Evolutionary conservation across 2,329 filamentous ascomycete genomes (phyloP).

Genomic region (Fusarium sp.): DNA sequence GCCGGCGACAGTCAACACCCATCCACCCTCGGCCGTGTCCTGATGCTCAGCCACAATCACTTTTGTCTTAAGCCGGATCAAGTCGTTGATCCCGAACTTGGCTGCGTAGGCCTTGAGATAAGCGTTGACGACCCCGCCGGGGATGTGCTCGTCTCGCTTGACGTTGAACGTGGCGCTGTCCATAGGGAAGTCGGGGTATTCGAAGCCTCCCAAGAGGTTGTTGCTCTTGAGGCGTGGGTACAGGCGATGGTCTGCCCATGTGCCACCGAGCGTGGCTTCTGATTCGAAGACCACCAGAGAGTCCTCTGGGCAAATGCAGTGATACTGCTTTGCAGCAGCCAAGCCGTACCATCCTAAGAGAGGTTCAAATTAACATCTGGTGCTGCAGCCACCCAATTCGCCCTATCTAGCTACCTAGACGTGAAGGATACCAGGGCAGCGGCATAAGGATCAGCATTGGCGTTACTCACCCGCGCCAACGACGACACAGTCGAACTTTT

Average conservation of each 20-base stretch:
- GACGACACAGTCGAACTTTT: not conserved
- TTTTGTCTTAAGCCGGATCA: constrained; percentile 61
- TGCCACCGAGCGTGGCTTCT: constrained; percentile 65
- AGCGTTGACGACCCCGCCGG: constrained; percentile 49
- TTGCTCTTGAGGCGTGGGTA: constrained; percentile 73
- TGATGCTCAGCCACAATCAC: constrained; percentile 58
- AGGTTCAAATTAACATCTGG: not conserved
- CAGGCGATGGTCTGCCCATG: constrained; percentile 70
- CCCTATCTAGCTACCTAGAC: not conserved
- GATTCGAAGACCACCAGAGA: constrained; percentile 63
- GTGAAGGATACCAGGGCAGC: not conserved
- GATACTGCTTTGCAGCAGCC: constrained; percentile 63
- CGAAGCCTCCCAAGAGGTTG: constrained; percentile 56
- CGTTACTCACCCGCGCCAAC: constrained; percentile 1
- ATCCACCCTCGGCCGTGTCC: constrained; percentile 11
- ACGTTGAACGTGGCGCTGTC: constrained; percentile 56
- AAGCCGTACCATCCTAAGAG: constrained; percentile 62
- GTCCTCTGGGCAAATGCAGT: constrained; percentile 60
- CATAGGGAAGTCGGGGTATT: constrained; percentile 75
- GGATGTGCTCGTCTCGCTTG: constrained; percentile 49
- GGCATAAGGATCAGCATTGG: not conserved
- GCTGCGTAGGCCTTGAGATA: constrained; percentile 53
- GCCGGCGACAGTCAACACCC: constrained; percentile 12
- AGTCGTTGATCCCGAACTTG: constrained; percentile 60
- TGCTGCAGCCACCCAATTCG: not conserved